These are phyloP conservation scores for Anacardium occidentale DNA, from an alignment of 345 rosid genomes.

Conservation along the genomic window DNA sequence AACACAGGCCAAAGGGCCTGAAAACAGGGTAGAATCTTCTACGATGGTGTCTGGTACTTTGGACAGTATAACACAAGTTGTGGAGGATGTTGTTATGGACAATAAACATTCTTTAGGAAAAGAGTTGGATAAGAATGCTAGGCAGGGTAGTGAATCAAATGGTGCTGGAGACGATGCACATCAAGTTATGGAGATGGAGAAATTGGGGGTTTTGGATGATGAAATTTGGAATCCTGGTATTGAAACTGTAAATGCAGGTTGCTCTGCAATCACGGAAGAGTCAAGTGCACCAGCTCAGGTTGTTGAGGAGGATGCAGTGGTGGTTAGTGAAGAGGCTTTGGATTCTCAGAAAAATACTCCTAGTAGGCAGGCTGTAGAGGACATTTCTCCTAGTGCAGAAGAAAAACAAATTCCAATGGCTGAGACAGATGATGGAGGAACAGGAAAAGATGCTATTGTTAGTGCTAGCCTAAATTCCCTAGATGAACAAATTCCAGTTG, in stretches of 20 bases:
- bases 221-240: slow-evolving; percentile 12
- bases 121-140: neutral
- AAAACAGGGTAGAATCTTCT: slow-evolving; percentile 24
- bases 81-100: neutral
- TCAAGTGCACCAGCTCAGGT: slow-evolving; percentile 1
- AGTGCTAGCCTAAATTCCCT: slow-evolving; percentile 17
- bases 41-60: neutral
- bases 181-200: slow-evolving; percentile 8
- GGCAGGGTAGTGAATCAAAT: slow-evolving; percentile 16
- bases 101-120: neutral
- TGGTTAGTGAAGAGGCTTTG: slow-evolving; percentile 14
- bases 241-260: slow-evolving; percentile 1
- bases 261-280: slow-evolving; percentile 13
- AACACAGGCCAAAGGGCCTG: slow-evolving; percentile 14
- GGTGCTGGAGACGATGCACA: slow-evolving; percentile 16
- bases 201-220: slow-evolving; percentile 5
- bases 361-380: neutral
- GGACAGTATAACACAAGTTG: slow-evolving; percentile 10
- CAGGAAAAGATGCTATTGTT: slow-evolving; percentile 19
- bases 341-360: slow-evolving; percentile 16
- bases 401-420: slow-evolving; percentile 14
- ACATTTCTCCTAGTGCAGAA: slow-evolving; percentile 12
- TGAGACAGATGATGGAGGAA: slow-evolving; percentile 4
- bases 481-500: slow-evolving; percentile 23
- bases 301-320: slow-evolving; percentile 11